phyloP scores from a whole-genome alignment of 805 yeast genomes.

The Candida hispaniensis region DNA sequence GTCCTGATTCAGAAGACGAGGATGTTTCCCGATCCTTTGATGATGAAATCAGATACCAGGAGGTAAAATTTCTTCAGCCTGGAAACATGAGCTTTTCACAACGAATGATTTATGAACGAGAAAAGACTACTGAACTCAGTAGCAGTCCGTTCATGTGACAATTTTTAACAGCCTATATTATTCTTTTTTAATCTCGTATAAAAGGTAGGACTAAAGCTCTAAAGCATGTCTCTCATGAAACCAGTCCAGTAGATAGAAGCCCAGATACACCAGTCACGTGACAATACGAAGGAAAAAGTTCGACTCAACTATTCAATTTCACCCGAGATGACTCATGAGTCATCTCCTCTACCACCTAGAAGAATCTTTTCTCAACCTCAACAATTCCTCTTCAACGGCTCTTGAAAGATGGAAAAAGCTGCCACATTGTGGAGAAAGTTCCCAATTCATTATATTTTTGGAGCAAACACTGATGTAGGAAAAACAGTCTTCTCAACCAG shows the following conservation, averaged over 20 bases:
- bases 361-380: no score
- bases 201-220: no score
- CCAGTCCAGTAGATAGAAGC: no score
- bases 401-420: no score
- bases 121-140: slow-evolving; percentile 9
- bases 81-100: slow-evolving; percentile 21
- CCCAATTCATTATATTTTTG: slow-evolving; percentile 18
- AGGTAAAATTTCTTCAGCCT: slow-evolving; percentile 16
- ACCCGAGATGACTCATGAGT: no score
- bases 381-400: neutral
- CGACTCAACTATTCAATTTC: no score
- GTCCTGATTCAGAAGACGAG: slow-evolving; percentile 6
- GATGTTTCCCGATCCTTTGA: slow-evolving; percentile 13
- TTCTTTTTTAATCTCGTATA: no score
- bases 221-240: no score
- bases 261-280: no score
- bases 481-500: slow-evolving; percentile 22
- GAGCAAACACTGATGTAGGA: slow-evolving; percentile 25
- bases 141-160: slow-evolving; percentile 15
- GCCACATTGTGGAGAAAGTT: slow-evolving; percentile 14
- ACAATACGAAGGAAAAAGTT: no score
- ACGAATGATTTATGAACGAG: slow-evolving; percentile 20
- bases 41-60: slow-evolving; percentile 13
- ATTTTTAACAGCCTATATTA: no score
- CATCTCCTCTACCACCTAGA: no score